phyloP scores from a whole-genome alignment of 2,329 filamentous ascomycete genomes.

The Thelonectria discophora region DNA sequence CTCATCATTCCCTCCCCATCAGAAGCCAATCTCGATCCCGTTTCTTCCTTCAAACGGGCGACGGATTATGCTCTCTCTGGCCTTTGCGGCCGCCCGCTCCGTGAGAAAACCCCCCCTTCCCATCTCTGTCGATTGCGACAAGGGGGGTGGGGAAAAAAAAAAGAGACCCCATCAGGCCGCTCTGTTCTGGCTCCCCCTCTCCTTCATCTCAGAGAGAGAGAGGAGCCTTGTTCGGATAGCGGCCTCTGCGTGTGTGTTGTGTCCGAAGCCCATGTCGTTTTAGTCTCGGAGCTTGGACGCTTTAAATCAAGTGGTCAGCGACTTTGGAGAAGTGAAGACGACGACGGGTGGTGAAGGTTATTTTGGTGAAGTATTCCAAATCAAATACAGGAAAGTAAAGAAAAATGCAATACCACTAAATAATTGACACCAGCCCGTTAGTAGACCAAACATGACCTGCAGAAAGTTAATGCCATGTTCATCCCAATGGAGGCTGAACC shows the following conservation, averaged over 20 bases:
- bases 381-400: no score
- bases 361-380: no score
- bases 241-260: neutral
- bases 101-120: conserved; percentile 6
- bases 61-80: neutral
- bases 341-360: no score
- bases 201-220: neutral
- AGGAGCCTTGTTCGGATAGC: neutral
- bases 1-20: conserved; percentile 33
- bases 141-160: no score
- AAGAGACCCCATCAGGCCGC: conserved; percentile 4
- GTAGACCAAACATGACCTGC: no score
- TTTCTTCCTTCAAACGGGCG: conserved; percentile 1
- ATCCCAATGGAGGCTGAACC: no score
- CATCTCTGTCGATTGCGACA: conserved; percentile 3
- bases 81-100: neutral
- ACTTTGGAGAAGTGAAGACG: no score
- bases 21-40: conserved; percentile 40
- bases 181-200: neutral
- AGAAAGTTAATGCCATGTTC: no score
- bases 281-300: no score
- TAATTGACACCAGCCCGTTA: no score
- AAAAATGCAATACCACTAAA: no score
- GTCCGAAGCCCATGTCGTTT: neutral
- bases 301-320: no score